Evolutionary conservation across 1,284 basidiomycete genomes (phyloP).

Genomic region (Puccinia triticina): DNA sequence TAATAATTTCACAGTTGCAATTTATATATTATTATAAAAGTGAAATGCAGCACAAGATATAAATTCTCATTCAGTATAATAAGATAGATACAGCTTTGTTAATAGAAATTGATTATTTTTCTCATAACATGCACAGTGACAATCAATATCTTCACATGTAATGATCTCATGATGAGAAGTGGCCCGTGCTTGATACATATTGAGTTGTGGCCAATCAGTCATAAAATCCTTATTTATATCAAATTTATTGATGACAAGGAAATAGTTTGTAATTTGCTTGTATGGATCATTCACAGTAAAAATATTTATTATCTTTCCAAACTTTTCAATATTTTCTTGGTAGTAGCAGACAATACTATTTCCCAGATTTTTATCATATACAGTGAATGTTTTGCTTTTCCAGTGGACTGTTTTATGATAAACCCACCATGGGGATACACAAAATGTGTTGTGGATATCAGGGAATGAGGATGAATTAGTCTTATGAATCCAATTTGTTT

Average conservation of each 20-base stretch:
- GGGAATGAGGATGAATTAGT: too few relatives aligned
- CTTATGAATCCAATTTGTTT: too few relatives aligned
- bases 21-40: background rate
- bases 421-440: constrained; percentile 10
- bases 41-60: background rate
- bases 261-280: background rate
- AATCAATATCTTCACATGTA: constrained; percentile 23
- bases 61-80: background rate
- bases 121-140: constrained; percentile 13
- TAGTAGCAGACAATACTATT: background rate
- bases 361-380: background rate
- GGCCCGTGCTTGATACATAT: background rate
- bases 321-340: background rate
- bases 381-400: constrained; percentile 22
- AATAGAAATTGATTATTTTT: background rate
- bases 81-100: background rate
- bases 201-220: background rate
- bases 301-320: constrained; percentile 8
- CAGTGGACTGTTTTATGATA: constrained; percentile 15
- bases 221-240: background rate
- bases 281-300: constrained; percentile 20
- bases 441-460: background rate
- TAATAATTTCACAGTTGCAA: background rate
- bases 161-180: background rate
- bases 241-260: background rate